Percentiles rank a stretch among this genome's conserved stretches.
These are phyloP conservation scores for Mimosa bimucronata DNA, from an alignment of 306 rosid species.

Conservation along the genomic window DNA sequence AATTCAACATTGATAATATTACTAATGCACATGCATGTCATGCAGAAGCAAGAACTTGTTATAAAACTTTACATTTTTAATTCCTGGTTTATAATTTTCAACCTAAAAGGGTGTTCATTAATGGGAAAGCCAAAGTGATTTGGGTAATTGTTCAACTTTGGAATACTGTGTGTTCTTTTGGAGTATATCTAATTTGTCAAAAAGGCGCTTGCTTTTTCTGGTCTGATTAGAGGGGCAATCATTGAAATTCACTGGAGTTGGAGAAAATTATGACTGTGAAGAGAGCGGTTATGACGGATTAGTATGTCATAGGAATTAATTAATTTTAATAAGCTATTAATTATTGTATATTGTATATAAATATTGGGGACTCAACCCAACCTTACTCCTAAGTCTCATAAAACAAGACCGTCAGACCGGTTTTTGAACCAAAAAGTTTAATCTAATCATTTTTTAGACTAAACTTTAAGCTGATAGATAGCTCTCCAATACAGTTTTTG, in stretches of 20 bases:
- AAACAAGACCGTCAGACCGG: no score
- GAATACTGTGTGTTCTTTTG: conserved; percentile 11
- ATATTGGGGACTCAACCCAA: no score
- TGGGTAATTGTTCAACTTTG: background rate
- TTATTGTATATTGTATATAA: no score
- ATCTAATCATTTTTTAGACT: no score
- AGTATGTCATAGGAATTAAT: no score
- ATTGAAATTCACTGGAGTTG: background rate
- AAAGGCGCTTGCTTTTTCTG: conserved; percentile 29
- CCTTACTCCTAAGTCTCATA: no score
- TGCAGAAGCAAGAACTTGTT: background rate
- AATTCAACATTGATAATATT: background rate
- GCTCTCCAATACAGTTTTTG: no score
- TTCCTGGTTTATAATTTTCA: background rate
- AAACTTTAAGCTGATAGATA: no score
- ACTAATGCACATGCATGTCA: background rate
- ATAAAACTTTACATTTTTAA: background rate
- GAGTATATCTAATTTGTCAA: conserved; percentile 4
- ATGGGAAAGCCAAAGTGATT: background rate
- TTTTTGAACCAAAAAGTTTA: no score
- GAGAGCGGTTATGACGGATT: conserved; percentile 8
- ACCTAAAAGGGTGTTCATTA: background rate
- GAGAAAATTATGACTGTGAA: conserved; percentile 4
- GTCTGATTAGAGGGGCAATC: conserved; percentile 12
- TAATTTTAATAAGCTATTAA: no score